Percentiles rank a stretch among this genome's conserved stretches.
phyloP scores from a whole-genome alignment of 805 yeast species.

The Saturnispora halmiae region DNA sequence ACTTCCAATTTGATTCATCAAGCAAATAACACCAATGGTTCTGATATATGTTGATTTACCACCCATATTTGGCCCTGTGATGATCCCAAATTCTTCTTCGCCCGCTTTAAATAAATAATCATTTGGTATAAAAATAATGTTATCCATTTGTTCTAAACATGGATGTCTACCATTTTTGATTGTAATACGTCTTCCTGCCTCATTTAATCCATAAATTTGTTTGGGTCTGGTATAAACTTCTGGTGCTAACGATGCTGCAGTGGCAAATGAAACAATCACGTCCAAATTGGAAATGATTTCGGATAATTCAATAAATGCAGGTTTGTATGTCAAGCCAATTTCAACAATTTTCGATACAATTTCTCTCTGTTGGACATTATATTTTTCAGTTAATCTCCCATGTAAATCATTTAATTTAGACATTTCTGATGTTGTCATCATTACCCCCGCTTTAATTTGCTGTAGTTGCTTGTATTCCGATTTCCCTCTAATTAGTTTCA shows the following conservation, averaged over 20 bases:
- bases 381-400: slow-evolving; percentile 50
- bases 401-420: slow-evolving; percentile 52
- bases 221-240: slow-evolving; percentile 64
- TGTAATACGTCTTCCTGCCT: slow-evolving; percentile 38
- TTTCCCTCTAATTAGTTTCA: slow-evolving; percentile 58
- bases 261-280: slow-evolving; percentile 79
- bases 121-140: slow-evolving; percentile 81
- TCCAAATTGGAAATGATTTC: slow-evolving; percentile 64
- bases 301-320: slow-evolving; percentile 64
- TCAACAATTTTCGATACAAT: slow-evolving; percentile 76
- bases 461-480: slow-evolving; percentile 67
- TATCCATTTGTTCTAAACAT: slow-evolving; percentile 87
- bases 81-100: slow-evolving; percentile 61
- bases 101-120: slow-evolving; percentile 59
- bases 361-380: slow-evolving; percentile 64
- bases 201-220: slow-evolving; percentile 44
- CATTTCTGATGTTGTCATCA: slow-evolving; percentile 68
- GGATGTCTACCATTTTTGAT: slow-evolving; percentile 87
- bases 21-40: slow-evolving; percentile 77
- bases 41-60: slow-evolving; percentile 92
- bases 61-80: slow-evolving; percentile 97
- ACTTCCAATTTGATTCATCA: slow-evolving; percentile 85
- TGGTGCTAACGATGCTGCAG: slow-evolving; percentile 74
- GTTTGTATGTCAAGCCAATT: slow-evolving; percentile 73
- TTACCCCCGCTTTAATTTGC: slow-evolving; percentile 93